Evolutionary conservation across 108 stramenopile genomes (phyloP).

Genomic region (Cyclotella cryptica): DNA sequence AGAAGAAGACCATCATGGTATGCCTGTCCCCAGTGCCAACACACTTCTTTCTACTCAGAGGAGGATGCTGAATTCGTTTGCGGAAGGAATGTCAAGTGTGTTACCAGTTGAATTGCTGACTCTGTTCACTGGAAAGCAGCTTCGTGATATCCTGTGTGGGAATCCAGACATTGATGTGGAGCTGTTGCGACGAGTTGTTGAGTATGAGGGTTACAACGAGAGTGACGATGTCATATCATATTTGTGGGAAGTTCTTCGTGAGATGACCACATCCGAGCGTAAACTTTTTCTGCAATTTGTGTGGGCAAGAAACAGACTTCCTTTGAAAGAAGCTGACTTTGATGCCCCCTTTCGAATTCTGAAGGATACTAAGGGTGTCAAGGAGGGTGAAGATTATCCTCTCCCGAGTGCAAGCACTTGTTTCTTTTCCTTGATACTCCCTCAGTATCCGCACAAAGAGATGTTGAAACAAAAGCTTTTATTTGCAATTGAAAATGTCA

Average conservation of each 20-base stretch:
- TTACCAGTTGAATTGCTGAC: conserved; percentile 92
- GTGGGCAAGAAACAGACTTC: conserved; percentile 95
- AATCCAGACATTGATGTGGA: conserved; percentile 96
- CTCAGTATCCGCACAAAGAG: conserved; percentile 87
- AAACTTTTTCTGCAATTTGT: conserved; percentile 96
- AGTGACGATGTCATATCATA: conserved; percentile 76
- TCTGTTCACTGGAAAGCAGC: conserved; percentile 85
- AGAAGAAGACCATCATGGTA: conserved; percentile 12
- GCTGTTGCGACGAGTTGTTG: conserved; percentile 83
- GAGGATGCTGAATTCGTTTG: conserved; percentile 84
- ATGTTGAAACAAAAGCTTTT: conserved; percentile 85
- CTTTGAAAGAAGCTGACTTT: conserved; percentile 86
- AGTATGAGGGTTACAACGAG: conserved; percentile 93
- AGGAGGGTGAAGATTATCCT: conserved; percentile 73
- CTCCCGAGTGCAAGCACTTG: conserved; percentile 97
- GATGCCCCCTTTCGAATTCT: conserved; percentile 94
- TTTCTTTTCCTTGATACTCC: conserved; percentile 95
- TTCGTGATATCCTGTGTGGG: conserved; percentile 91
- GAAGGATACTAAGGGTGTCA: conserved; percentile 58
- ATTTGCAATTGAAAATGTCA: conserved; percentile 95
- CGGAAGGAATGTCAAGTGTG: conserved; percentile 91
- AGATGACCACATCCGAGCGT: conserved; percentile 87
- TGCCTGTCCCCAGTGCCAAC: neutral
- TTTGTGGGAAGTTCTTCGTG: conserved; percentile 95
- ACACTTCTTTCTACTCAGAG: conserved; percentile 63